Evolutionary conservation across 352 stramenopile genomes (phyloP).

Genomic region (Phytophthora uliginosa): DNA sequence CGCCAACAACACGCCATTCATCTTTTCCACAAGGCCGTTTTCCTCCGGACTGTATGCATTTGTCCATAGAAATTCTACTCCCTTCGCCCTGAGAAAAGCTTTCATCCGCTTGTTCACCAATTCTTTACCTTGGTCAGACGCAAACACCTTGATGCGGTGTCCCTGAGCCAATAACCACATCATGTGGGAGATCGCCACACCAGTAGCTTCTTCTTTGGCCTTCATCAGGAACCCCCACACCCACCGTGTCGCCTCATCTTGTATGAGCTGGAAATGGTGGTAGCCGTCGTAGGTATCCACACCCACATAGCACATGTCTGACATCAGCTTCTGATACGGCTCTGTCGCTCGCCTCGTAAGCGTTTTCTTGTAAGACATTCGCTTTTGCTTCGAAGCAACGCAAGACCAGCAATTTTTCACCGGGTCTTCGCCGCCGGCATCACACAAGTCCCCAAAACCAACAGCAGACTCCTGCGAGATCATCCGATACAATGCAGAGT

Average conservation of each 20-base stretch:
- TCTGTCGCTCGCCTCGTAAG: background rate
- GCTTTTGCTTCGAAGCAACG: background rate
- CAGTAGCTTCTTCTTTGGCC: background rate
- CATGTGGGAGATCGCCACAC: background rate
- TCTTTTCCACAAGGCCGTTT: background rate
- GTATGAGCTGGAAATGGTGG: background rate
- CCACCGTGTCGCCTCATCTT: background rate
- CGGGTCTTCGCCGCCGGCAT: background rate
- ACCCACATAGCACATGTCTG: background rate
- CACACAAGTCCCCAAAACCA: background rate
- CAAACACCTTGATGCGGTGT: slow-evolving; percentile 5
- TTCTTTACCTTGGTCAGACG: background rate
- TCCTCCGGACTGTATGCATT: slow-evolving; percentile 17
- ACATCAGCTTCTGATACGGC: background rate
- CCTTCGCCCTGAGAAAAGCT: slow-evolving; percentile 5
- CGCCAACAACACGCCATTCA: background rate
- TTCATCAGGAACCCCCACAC: slow-evolving; percentile 8
- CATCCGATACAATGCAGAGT: background rate
- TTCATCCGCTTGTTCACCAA: background rate
- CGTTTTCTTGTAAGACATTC: background rate
- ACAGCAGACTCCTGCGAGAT: background rate
- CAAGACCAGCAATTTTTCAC: background rate
- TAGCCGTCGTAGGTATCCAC: background rate
- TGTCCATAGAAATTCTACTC: slow-evolving; percentile 8
- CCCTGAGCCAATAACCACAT: slow-evolving; percentile 6